A percentile compares a stretch with the other conserved stretches of the same genome.
Evolutionary conservation across 164 flowering plant genomes (phyloP).

Genomic region (Magnolia sinica): DNA sequence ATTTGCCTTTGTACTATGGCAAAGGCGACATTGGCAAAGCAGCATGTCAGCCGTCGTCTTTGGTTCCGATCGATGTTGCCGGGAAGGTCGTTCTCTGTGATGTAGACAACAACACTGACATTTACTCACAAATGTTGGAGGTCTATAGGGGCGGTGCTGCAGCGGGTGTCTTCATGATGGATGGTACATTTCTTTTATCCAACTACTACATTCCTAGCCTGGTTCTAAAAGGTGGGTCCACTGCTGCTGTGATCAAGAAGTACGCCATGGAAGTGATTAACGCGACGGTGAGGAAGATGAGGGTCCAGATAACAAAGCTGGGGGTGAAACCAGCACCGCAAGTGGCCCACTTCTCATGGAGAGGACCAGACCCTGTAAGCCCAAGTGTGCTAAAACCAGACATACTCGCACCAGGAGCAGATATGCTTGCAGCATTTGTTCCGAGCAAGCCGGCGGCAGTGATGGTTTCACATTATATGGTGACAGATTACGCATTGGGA

Average conservation of each 20-base stretch:
- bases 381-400: conserved; percentile 31
- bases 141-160: conserved; percentile 17
- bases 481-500: conserved; percentile 21
- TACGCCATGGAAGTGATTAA: conserved; percentile 7
- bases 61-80: conserved; percentile 19
- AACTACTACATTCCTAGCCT: conserved; percentile 21
- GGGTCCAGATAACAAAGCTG: conserved; percentile 19
- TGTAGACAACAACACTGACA: neutral
- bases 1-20: conserved; percentile 25
- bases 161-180: conserved; percentile 22
- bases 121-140: conserved; percentile 15
- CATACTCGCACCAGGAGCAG: conserved; percentile 27
- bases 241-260: conserved; percentile 4
- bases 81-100: conserved; percentile 30
- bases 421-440: conserved; percentile 30
- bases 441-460: conserved; percentile 9
- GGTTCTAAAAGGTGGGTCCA: neutral
- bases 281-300: conserved; percentile 23
- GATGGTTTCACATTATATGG: conserved; percentile 3
- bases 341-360: conserved; percentile 27
- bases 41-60: conserved; percentile 7
- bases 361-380: conserved; percentile 29
- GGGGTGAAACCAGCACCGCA: conserved; percentile 30
- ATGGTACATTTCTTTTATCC: neutral
- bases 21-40: conserved; percentile 15